Evolutionary conservation across 2,329 filamentous ascomycete species (phyloP).

Genomic region (Leptographium radiaticola): DNA sequence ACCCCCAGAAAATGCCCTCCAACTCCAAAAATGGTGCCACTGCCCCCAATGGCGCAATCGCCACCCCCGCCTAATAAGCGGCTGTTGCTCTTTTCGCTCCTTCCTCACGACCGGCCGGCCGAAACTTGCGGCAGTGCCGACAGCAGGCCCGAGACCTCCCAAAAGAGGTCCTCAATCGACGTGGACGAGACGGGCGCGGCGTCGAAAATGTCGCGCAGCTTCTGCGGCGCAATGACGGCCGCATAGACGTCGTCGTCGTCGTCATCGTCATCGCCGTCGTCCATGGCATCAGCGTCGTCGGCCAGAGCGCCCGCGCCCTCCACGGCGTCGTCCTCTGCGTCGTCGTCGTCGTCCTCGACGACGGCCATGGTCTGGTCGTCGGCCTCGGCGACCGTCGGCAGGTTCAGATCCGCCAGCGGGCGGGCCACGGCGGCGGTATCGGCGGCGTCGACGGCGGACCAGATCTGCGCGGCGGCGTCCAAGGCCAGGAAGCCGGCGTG

Average conservation of each 20-base stretch:
- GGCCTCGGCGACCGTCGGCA: conserved; percentile 19
- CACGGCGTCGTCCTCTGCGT: conserved; percentile 18
- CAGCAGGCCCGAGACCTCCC: conserved; percentile 54
- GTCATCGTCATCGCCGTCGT: conserved; percentile 15
- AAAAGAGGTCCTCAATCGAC: conserved; percentile 63
- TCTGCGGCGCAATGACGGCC: conserved; percentile 54
- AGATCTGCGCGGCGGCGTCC: conserved; percentile 63
- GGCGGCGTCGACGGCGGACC: conserved; percentile 46
- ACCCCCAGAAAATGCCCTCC: not conserved
- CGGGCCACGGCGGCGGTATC: conserved; percentile 40
- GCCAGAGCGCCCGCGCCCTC: conserved; percentile 24
- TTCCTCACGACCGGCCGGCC: not conserved
- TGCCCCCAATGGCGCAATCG: not conserved
- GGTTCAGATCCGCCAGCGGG: conserved; percentile 39
- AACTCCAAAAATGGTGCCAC: not conserved
- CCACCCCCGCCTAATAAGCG: not conserved
- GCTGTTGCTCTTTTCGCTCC: not conserved
- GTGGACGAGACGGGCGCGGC: conserved; percentile 55
- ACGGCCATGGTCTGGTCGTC: not conserved
- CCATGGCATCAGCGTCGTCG: conserved; percentile 5
- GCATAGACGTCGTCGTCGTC: conserved; percentile 31
- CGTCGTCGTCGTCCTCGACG: conserved; percentile 22
- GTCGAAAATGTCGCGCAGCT: conserved; percentile 58
- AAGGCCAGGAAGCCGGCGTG: conserved; percentile 63
- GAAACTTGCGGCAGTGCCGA: conserved; percentile 11